A percentile compares a stretch with the other conserved stretches of the same genome.
phyloP scores from a whole-genome alignment of 2,329 filamentous ascomycete species.

The Apiospora sp. region DNA sequence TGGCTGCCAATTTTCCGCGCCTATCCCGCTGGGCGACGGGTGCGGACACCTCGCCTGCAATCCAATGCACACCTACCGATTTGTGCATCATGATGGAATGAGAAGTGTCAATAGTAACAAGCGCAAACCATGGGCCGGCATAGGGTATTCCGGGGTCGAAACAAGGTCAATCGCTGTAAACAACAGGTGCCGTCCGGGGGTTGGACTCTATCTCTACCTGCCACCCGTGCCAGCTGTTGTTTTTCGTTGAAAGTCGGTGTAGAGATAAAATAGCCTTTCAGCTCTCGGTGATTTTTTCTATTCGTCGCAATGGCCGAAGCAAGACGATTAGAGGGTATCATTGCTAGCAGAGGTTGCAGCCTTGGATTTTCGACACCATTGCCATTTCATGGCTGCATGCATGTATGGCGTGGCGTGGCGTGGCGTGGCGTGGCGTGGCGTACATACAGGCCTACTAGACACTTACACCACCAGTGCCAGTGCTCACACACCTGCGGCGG shows the following conservation, averaged over 20 bases:
- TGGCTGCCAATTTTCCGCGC: constrained; percentile 13
- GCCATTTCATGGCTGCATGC: background rate
- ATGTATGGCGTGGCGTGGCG: background rate
- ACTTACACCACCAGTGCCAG: background rate
- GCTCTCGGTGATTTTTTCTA: background rate
- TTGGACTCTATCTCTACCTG: background rate
- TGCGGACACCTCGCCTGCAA: background rate
- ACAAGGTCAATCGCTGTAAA: constrained; percentile 11
- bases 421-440: constrained; percentile 1
- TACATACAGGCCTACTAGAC: background rate
- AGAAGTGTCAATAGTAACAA: background rate
- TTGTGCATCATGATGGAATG: background rate
- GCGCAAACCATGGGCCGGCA: background rate
- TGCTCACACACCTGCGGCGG: background rate
- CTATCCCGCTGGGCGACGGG: constrained; percentile 12
- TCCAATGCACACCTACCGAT: constrained; percentile 7
- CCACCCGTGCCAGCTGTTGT: background rate
- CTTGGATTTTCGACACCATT: background rate
- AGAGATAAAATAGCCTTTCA: constrained; percentile 7
- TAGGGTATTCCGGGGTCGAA: constrained; percentile 9
- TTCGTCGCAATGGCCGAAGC: background rate
- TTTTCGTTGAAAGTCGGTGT: constrained; percentile 10
- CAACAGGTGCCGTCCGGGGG: background rate
- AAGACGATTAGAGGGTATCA: background rate
- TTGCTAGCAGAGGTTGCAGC: background rate